A percentile compares a stretch with the other conserved stretches of the same genome.
These are phyloP conservation scores for Podospora fimiseda DNA, from an alignment of 495 filamentous ascomycete species.

Conservation along the genomic window DNA sequence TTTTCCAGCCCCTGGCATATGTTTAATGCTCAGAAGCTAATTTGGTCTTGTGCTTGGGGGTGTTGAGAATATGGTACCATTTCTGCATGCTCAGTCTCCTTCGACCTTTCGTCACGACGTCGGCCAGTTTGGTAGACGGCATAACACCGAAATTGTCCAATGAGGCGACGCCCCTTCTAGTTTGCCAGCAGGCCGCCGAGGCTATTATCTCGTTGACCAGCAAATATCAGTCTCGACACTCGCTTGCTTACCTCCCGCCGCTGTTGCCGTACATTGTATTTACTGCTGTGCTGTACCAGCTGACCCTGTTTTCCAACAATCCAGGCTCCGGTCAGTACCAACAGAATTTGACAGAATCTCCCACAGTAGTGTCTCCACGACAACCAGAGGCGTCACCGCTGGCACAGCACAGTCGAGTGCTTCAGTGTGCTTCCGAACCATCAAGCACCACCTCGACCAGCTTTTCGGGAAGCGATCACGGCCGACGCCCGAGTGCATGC, in stretches of 20 bases:
- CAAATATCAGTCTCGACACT: conserved; percentile 22
- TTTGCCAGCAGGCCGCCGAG: conserved; percentile 22
- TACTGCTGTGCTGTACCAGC: conserved; percentile 18
- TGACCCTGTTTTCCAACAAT: conserved; percentile 9
- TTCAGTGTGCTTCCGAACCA: conserved; percentile 6
- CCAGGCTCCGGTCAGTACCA: background rate
- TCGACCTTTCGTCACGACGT: conserved; percentile 17
- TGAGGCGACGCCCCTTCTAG: conserved; percentile 4
- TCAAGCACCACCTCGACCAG: conserved; percentile 4
- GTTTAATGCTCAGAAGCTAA: background rate
- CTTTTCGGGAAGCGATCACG: background rate
- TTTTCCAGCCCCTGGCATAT: background rate
- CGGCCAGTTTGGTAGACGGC: conserved; percentile 14
- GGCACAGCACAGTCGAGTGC: no score
- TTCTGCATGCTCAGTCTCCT: conserved; percentile 24
- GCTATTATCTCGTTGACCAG: conserved; percentile 23
- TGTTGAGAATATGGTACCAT: conserved; percentile 23
- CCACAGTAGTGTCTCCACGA: conserved; percentile 1
- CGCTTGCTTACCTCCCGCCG: conserved; percentile 11
- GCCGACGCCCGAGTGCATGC: conserved; percentile 4
- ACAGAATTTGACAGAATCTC: conserved; percentile 1
- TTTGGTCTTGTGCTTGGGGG: background rate
- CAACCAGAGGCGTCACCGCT: background rate
- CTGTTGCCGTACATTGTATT: conserved; percentile 23
- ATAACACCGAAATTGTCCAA: conserved; percentile 9